Base-by-base conservation (phyloP, 2,329 filamentous ascomycete genomes). In the Truncatella angustata region DNA sequence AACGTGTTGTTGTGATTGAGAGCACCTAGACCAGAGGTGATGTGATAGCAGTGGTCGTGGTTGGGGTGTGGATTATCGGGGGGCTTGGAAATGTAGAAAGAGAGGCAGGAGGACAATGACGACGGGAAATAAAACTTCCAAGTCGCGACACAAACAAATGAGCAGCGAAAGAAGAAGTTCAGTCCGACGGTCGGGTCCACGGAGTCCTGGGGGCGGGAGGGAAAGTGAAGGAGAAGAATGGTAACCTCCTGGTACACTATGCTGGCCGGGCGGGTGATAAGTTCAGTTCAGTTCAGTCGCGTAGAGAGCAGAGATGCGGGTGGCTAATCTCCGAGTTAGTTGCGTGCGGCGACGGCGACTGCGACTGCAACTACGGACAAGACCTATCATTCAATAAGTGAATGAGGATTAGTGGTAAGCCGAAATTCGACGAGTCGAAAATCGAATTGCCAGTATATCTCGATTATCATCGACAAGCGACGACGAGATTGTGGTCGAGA, bases 401-500 rank as follows among this genome's bases (percentile, higher is more conserved):
- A 14, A 32, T 14, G 40, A 18, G 20, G 21, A 24, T 26, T 23
- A 24, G 40, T 24, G 40, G n/a, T 14, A 28, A 5, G 40, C 14
- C 23, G 40, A 44, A 16, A n/a, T n/a, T n/a, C n/a, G n/a, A n/a
- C n/a, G n/a, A n/a, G n/a, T n/a, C n/a, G n/a, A n/a, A n/a, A 20
- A 24, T 18, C 21, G 20, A 26, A 44, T 23, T 44, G 21, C 21
- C 14, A 44, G 40, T 16, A 24, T 44, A n/a, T 44, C 40, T 20
- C 40, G 24, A 24, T n/a, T 28, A 24, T 44, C 40, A 26, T 44
- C 40, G 40, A 44, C 40, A 24, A 44, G 28, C 40, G 40, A 44
- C 24, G 40, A 24, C 23, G 40, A 24, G 40, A 28, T 32, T 32
- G 28, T 14, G 28, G 28, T 9, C 28, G 14, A 32, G 28, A 32